These are phyloP conservation scores for Chara braunii DNA, from an alignment of 139 green algal species.

Conservation along the genomic window DNA sequence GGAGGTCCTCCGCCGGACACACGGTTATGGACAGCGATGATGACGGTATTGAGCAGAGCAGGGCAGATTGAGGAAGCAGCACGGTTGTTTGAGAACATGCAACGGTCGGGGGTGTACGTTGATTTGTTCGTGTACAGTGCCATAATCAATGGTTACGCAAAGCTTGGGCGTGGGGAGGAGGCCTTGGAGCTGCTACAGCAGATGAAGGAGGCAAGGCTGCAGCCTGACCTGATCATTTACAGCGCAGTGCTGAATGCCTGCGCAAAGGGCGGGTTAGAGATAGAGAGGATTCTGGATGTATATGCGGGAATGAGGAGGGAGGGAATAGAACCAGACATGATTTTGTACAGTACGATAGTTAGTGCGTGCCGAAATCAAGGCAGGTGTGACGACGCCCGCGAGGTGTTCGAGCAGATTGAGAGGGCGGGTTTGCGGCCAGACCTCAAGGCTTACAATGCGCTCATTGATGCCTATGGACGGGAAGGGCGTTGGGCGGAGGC, in stretches of 20 bases:
- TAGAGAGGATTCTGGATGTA: neutral
- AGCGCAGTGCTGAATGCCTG: neutral
- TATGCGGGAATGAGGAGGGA: neutral
- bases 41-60: neutral
- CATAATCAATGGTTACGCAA: neutral
- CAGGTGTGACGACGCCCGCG: neutral
- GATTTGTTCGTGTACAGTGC: neutral
- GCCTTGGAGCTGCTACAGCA: conserved; percentile 3
- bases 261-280: neutral
- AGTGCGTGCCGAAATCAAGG: neutral
- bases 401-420: neutral
- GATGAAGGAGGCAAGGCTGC: neutral
- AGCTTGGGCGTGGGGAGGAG: neutral
- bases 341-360: neutral
- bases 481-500: neutral
- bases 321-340: neutral
- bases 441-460: neutral
- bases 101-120: neutral
- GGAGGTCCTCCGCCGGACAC: neutral
- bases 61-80: neutral
- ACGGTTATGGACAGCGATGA: neutral
- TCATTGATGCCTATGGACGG: neutral
- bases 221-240: neutral
- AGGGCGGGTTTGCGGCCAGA: neutral
- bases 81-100: neutral